phyloP scores from a whole-genome alignment of 768 basidiomycete species.

The Suillus americanus region DNA sequence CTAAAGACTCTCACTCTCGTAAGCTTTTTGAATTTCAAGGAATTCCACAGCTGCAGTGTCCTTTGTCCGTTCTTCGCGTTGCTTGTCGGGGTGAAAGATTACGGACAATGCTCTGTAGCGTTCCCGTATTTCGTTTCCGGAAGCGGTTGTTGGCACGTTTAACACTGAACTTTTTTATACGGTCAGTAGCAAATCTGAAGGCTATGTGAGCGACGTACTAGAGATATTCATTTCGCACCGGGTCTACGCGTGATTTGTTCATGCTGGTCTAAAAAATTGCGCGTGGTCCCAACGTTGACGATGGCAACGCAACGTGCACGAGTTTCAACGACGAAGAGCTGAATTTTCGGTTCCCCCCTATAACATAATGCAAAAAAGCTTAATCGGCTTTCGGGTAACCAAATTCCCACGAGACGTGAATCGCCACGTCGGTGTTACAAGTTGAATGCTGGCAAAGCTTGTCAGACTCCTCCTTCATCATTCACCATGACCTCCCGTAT shows the following conservation, averaged over 20 bases:
- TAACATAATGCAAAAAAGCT: not conserved
- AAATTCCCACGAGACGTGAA: not conserved
- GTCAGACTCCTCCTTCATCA: conserved; percentile 6
- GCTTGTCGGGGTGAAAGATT: conserved; percentile 85
- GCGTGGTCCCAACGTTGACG: not conserved
- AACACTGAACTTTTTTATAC: conserved; percentile 53
- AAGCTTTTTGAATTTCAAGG: conserved; percentile 78
- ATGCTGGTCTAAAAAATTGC: not conserved
- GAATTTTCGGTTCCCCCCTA: not conserved
- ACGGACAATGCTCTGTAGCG: conserved; percentile 71
- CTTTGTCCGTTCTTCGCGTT: conserved; percentile 55
- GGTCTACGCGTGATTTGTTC: not conserved
- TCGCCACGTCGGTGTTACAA: conserved; percentile 2
- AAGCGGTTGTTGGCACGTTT: conserved; percentile 65
- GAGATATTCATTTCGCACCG: conserved; percentile 23
- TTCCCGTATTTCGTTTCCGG: conserved; percentile 70
- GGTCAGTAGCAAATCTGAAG: conserved; percentile 3
- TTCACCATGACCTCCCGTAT: conserved; percentile 75
- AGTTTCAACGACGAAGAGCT: not conserved
- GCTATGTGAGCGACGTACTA: conserved; percentile 23
- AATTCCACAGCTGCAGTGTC: conserved; percentile 66
- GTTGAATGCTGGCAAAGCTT: not conserved
- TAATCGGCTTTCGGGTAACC: not conserved
- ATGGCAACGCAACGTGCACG: not conserved
- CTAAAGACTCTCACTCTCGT: conserved; percentile 54